Evolutionary conservation across 768 basidiomycete species (phyloP), one percentile per base, ranked within the genome.

Genomic region (Xanthoconium stramineum): DNA sequence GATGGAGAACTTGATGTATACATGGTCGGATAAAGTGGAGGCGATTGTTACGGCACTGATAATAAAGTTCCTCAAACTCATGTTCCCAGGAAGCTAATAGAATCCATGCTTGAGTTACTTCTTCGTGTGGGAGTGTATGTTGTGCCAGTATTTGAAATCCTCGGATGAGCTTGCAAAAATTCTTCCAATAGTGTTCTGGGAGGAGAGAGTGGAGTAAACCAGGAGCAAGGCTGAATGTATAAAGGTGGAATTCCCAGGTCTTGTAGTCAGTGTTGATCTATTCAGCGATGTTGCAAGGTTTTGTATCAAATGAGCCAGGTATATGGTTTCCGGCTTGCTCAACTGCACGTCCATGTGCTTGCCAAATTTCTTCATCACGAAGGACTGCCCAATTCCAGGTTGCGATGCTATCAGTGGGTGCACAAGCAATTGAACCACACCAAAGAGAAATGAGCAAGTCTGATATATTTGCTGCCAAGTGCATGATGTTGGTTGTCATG

Each of bases 401-500:
- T 2, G n/a, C 3, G 1, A 13, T 47, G 13, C 35, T 19, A 17
- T 47, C 47, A 3, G 8, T 6, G 3, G 11, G 11, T 0, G 7
- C 12, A n/a, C 33, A 24, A 24, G 24, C 13, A 2, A 56, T 33
- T 0, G 0, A 5, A 7, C 47, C 58, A 2, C 11, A 8, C 54
- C 58, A 59, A 7, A 56, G 47, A 0, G 5, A 24, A 2, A 59
- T 24, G 1, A 59, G 3, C 1, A 53, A 33, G 3, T 51, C 47
- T 30, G 32, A 33, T 1, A 47, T 4, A 19, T 52, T 12, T 11
- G 9, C 42, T 1, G 30, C 17, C 0, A 57, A 42, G n/a, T 57
- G 50, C 50, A 61, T 61, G 19, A 61, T 55, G 12, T 61, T 33
- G 0, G 50, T 20, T 0, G 43, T 61, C 49, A 61, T 52, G 8